Conservation (phyloP, 2,329 filamentous ascomycete species). For the Rutstroemia sp. region DNA sequence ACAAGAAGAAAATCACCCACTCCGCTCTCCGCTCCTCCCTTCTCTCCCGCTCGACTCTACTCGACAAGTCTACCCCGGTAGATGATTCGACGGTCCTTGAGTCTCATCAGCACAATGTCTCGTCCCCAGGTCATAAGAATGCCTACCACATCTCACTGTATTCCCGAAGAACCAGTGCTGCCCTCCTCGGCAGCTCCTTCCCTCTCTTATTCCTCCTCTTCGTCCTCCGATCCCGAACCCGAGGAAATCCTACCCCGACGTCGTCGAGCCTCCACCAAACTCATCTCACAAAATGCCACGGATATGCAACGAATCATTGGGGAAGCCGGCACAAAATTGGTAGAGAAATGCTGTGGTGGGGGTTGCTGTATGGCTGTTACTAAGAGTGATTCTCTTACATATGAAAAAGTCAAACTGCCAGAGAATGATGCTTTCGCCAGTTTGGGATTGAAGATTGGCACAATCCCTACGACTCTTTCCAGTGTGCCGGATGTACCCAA, state of each 20-base stretch:
- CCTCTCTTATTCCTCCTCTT: constrained; percentile 55
- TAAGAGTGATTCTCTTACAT: constrained; percentile 40
- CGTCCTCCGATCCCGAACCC: constrained; percentile 43
- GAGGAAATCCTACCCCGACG: constrained; percentile 38
- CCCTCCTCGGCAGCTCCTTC: constrained; percentile 42
- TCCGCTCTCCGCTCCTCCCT: background rate
- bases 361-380: constrained; percentile 51
- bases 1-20: too few relatives aligned
- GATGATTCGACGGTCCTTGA: constrained; percentile 8
- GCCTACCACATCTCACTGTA: constrained; percentile 27
- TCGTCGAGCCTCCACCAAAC: constrained; percentile 61
- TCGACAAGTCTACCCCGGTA: background rate
- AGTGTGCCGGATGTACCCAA: constrained; percentile 65
- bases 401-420: constrained; percentile 51
- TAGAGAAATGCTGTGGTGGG: constrained; percentile 57
- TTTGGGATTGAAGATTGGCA: constrained; percentile 67
- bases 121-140: constrained; percentile 22
- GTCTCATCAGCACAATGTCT: constrained; percentile 18
- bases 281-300: constrained; percentile 56
- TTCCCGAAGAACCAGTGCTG: constrained; percentile 21
- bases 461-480: constrained; percentile 66
- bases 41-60: background rate
- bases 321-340: constrained; percentile 53
- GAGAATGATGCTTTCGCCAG: constrained; percentile 81
- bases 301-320: constrained; percentile 59